Evolutionary conservation across 441 rosid genomes (phyloP), one percentile per base, ranked within the genome.

Genomic region (Pelargonium cotyledonis): DNA sequence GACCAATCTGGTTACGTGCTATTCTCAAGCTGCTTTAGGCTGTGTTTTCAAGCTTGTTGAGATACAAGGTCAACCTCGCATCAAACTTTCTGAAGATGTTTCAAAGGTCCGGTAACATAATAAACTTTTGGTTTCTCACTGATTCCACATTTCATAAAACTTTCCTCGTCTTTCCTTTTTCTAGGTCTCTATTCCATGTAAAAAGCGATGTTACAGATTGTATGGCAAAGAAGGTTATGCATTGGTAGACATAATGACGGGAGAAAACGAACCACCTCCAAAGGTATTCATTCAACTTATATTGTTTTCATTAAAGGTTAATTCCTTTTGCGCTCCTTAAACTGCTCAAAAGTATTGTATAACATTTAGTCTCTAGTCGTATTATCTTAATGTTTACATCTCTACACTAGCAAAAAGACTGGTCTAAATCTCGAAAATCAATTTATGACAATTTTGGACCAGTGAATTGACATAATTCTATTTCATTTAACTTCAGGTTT

Each of bases 21-120:
- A 81, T 74, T 81, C 96, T 10, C 98, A 92, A 80, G 88, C 98
- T 21, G 98, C 98, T 64, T 72, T 92, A 76, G 98, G 98, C 55
- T 91, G 95, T 38, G 97, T 94, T 70, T 94, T 92, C 81, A 92
- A 92, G 83, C 96, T 92, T 61, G 98, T 92, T 61, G 98, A 92
- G 84, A 89, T 92, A 68, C 86, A 89, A 49, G 74, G 76, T 72
- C 94, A 92, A 79, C 98, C 98, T 72, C 94, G 97, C 68, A 92
- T 92, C 79, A 92, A 92, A 81, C 94, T 92, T 53, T 92, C 98
- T 46, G 98, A 92, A 84, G 97, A 92, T 80, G 94, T 92, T 75
- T 81, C 98, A 46, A 94, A 91, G 98, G 98, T 95, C 68, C 38
- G 74, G 19, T 44, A 10, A 9, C 49, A 44, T 12, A 44, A 44